A percentile compares a stretch with the other conserved stretches of the same genome.
Conservation (phyloP, 2,329 filamentous ascomycete genomes). For the Annulohypoxylon truncatum region DNA sequence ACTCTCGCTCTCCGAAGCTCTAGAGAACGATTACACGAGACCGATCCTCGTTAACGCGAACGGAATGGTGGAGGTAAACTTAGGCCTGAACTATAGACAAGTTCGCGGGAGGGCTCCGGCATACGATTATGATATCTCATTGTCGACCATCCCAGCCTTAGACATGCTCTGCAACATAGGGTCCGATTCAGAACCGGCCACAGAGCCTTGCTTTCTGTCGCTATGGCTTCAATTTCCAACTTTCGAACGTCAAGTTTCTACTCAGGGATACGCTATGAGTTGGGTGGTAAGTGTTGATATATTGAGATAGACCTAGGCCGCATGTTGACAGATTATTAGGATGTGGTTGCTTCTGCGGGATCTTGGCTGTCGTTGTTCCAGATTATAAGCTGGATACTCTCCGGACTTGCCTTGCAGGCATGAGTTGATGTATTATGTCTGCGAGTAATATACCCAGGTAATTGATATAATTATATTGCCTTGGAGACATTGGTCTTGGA, state of each 20-base stretch:
- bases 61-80: slow-evolving; percentile 7
- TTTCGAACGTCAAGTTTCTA: slow-evolving; percentile 22
- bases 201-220: slow-evolving; percentile 10
- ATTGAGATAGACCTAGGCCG: neutral
- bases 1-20: slow-evolving; percentile 1
- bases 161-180: slow-evolving; percentile 6
- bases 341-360: slow-evolving; percentile 19
- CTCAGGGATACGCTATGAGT: slow-evolving; percentile 14
- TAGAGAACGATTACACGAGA: slow-evolving; percentile 23
- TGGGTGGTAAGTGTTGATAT: neutral
- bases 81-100: slow-evolving; percentile 15
- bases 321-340: neutral
- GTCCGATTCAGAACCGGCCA: slow-evolving; percentile 1
- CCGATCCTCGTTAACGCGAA: slow-evolving; percentile 17
- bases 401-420: slow-evolving; percentile 2
- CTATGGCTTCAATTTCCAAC: slow-evolving; percentile 20
- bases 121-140: slow-evolving; percentile 9
- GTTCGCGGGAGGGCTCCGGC: slow-evolving; percentile 10
- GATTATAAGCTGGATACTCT: slow-evolving; percentile 23
- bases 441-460: neutral
- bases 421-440: neutral
- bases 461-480: too few species aligned
- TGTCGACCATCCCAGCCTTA: slow-evolving; percentile 5
- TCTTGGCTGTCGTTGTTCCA: slow-evolving; percentile 22
- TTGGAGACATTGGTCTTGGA: neutral